Evolutionary conservation across 352 stramenopile genomes (phyloP).

Genomic region (Elongisporangium undulatum): DNA sequence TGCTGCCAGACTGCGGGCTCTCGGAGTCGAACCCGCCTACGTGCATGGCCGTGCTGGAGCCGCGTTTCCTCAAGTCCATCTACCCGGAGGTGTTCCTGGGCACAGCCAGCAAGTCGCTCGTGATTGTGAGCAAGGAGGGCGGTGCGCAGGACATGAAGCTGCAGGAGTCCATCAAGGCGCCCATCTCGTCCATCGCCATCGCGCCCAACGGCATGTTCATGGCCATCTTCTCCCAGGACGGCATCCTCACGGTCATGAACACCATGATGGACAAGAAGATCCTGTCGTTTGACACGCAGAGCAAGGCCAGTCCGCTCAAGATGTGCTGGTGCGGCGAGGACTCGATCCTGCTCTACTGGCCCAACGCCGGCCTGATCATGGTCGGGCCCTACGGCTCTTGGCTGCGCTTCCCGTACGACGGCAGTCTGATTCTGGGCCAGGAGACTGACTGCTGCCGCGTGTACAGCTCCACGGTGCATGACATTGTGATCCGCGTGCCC

Average conservation of each 20-base stretch:
- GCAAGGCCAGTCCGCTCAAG: conserved; percentile 57
- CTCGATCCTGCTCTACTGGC: conserved; percentile 87
- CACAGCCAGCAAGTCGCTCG: conserved; percentile 88
- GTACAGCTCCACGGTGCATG: conserved; percentile 60
- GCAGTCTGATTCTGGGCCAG: conserved; percentile 64
- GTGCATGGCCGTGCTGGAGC: conserved; percentile 91
- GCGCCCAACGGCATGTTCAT: conserved; percentile 95
- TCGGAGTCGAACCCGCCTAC: conserved; percentile 72
- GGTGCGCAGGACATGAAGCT: conserved; percentile 82
- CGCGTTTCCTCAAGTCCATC: conserved; percentile 87
- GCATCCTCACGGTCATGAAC: conserved; percentile 93
- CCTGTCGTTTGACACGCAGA: conserved; percentile 85
- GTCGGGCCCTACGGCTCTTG: conserved; percentile 84
- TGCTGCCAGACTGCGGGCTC: conserved; percentile 67
- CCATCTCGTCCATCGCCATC: conserved; percentile 91
- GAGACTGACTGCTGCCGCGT: conserved; percentile 76
- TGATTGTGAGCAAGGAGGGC: conserved; percentile 74
- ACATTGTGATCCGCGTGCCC: conserved; percentile 86
- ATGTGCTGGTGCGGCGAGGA: conserved; percentile 91
- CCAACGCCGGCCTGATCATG: conserved; percentile 76
- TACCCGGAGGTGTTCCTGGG: conserved; percentile 93
- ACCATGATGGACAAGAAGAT: conserved; percentile 96
- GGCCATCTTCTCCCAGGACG: conserved; percentile 93
- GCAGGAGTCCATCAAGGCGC: conserved; percentile 69
- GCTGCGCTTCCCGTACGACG: conserved; percentile 79